phyloP scores from a whole-genome alignment of 1,139 yeast genomes.

The Pneumocystis canis region DNA sequence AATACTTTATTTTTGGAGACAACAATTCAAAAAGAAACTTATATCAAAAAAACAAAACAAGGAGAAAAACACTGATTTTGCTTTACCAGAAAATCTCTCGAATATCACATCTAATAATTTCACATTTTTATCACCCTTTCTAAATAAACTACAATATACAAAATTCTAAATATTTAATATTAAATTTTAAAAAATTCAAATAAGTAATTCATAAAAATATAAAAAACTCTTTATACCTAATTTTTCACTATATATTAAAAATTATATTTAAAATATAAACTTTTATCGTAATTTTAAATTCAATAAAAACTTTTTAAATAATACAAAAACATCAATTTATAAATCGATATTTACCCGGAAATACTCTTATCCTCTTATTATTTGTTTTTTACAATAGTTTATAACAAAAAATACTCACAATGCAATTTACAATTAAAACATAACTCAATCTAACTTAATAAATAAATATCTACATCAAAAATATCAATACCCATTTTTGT shows the following conservation, averaged over 20 bases:
- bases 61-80: not conserved
- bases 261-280: not conserved
- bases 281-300: not conserved
- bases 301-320: not conserved
- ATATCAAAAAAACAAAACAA: not conserved
- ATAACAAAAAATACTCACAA: not conserved
- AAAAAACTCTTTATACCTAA: not conserved
- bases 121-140: not conserved
- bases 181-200: not conserved
- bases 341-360: not conserved
- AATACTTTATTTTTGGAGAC: not conserved
- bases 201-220: not conserved
- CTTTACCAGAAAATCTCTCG: not conserved
- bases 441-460: not conserved
- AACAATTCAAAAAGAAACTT: not conserved
- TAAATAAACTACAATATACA: not conserved
- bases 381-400: not conserved
- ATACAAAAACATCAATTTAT: not conserved
- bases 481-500: not conserved
- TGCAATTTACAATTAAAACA: not conserved
- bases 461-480: not conserved
- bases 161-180: not conserved
- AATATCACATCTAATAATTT: not conserved
- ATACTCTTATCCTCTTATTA: not conserved
- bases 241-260: not conserved